Evolutionary conservation across 352 stramenopile genomes (phyloP), one percentile per base, ranked within the genome.

Genomic region (Bremia lactucae): DNA sequence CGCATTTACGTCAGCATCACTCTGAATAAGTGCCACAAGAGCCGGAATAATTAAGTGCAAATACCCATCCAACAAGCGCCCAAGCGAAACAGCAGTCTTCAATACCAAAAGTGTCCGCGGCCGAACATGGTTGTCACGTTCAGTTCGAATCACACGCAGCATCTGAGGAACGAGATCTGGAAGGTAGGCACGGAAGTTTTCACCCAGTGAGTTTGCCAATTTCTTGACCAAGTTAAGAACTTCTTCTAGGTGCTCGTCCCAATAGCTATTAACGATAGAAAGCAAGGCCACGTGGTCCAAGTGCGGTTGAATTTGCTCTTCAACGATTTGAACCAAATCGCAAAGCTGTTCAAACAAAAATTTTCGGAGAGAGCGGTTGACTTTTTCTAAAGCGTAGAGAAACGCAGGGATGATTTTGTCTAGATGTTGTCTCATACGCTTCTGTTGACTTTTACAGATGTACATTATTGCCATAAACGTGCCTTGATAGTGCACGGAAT

Each of bases 391-490:
- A 20, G 94, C 94, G 40, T 93, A 80, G 31, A 99, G 61, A 40
- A 99, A 97, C 26, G 97, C 92, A 19, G 96, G 96, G 20, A 99
- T 92, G 59, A 99, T 97, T 31, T 94, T 87, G 42, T 95, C 84
- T 16, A 99, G 67, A 55, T 98, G 98, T 13, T 83, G 84, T 7
- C 95, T 91, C 52, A 96, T 97, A 22, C 83, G 79, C 28, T 97
- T 77, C 0, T 92, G 88, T 24, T 99, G 80, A 35, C 80, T 94
- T 59, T 97, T 95, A 68, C 98, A 98, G 51, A 99, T 98, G 53
- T 97, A 97, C 78, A 98, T 98, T 38, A 99, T 92, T 14, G 96
- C 94, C 37, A 98, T 95, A 49, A 98, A 97, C 3, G 96, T 96
- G 43, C 95, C 95, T 21, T 95, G 83, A 55, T 99, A 97, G 43